phyloP scores from a whole-genome alignment of 306 rosid species.

The Castanea crenata region DNA sequence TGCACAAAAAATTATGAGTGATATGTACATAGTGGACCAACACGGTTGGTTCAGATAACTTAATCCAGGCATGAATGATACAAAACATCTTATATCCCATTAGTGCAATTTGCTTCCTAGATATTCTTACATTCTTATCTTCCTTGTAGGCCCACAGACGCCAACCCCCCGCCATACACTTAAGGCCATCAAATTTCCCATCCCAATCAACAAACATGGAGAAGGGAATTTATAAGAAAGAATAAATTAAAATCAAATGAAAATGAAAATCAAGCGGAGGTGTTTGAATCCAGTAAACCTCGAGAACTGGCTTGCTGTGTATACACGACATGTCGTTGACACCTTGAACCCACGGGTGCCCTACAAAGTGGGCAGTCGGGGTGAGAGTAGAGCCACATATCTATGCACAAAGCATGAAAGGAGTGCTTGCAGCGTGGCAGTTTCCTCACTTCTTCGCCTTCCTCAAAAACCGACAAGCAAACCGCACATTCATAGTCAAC shows the following conservation, averaged over 20 bases:
- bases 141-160: background rate
- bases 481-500: slow-evolving; percentile 59
- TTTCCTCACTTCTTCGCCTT: slow-evolving; percentile 79
- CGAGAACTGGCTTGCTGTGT: slow-evolving; percentile 32
- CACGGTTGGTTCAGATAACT: background rate
- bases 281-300: slow-evolving; percentile 18
- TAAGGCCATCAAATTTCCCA: background rate
- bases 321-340: slow-evolving; percentile 12
- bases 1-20: background rate
- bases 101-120: background rate
- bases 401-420: slow-evolving; percentile 78
- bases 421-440: slow-evolving; percentile 74
- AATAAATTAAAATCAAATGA: background rate
- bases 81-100: background rate
- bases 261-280: slow-evolving; percentile 5
- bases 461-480: slow-evolving; percentile 80
- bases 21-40: background rate
- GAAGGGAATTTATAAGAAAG: background rate
- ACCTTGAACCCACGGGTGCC: slow-evolving; percentile 35
- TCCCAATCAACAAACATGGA: background rate
- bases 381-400: slow-evolving; percentile 93
- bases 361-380: slow-evolving; percentile 90
- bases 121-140: background rate
- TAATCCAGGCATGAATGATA: background rate
- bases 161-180: background rate